These are phyloP conservation scores for Verticillium longisporum DNA, from an alignment of 2,329 filamentous ascomycete genomes.

Conservation along the genomic window DNA sequence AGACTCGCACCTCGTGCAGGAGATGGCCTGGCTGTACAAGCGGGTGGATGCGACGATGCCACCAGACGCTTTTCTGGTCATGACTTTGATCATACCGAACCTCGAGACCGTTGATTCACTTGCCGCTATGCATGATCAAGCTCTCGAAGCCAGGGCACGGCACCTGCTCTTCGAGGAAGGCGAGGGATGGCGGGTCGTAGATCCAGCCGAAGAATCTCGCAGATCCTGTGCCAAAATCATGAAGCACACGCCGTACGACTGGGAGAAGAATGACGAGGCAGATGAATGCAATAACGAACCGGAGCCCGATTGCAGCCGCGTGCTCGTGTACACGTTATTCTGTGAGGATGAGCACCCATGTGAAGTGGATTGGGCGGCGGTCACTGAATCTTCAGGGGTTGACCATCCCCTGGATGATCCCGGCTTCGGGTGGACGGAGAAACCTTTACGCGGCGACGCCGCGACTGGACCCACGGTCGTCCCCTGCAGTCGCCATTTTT, in stretches of 20 bases:
- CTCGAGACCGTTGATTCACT: not conserved
- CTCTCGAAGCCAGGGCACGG: not conserved
- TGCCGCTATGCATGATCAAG: not conserved
- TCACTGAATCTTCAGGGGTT: too few relatives aligned
- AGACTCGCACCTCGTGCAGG: not conserved
- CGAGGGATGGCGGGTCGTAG: not conserved
- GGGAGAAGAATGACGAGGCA: not conserved
- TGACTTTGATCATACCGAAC: not conserved
- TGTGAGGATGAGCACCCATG: not conserved
- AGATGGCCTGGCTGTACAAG: not conserved
- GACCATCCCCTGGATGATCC: too few relatives aligned
- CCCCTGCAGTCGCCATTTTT: not conserved
- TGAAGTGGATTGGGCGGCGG: not conserved
- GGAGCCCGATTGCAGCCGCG: not conserved
- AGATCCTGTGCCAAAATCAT: not conserved
- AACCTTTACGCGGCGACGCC: not conserved
- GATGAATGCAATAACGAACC: not conserved
- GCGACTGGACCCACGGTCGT: not conserved
- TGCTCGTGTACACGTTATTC: not conserved
- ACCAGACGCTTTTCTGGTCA: not conserved
- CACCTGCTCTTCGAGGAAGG: not conserved
- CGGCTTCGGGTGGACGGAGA: not conserved
- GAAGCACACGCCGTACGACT: not conserved
- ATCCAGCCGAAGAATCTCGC: not conserved
- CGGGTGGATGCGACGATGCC: not conserved